These are phyloP conservation scores for Lagenaria siceraria DNA, from an alignment of 306 rosid genomes.

Conservation along the genomic window DNA sequence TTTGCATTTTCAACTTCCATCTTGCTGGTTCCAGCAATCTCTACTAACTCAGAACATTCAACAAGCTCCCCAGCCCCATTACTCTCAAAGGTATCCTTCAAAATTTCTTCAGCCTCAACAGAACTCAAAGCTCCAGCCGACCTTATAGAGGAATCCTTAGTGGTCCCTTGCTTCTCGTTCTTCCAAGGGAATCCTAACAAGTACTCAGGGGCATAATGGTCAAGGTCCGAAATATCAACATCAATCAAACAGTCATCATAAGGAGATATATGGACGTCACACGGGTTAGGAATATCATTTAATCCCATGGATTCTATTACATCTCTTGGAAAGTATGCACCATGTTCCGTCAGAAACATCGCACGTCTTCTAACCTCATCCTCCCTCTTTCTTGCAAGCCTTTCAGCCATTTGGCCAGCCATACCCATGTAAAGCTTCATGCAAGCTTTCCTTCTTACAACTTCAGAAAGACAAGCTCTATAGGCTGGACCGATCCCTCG, in stretches of 20 bases:
- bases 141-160: conserved; percentile 39
- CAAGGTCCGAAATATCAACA: conserved; percentile 77
- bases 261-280: conserved; percentile 91
- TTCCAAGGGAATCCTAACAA: conserved; percentile 45
- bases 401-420: conserved; percentile 99
- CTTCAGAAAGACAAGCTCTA: conserved; percentile 94
- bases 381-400: conserved; percentile 79
- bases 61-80: conserved; percentile 46
- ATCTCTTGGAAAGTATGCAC: conserved; percentile 67
- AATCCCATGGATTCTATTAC: conserved; percentile 80
- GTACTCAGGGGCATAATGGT: conserved; percentile 79
- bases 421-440: conserved; percentile 96
- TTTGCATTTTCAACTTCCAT: conserved; percentile 98
- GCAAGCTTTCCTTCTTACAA: conserved; percentile 87
- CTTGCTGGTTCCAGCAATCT: conserved; percentile 90
- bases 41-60: conserved; percentile 67
- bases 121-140: conserved; percentile 47
- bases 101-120: conserved; percentile 37
- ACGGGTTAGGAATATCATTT: conserved; percentile 69
- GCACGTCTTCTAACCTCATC: conserved; percentile 62
- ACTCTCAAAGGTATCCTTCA: conserved; percentile 35
- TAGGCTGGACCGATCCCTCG: conserved; percentile 79
- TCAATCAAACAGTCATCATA: conserved; percentile 71
- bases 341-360: conserved; percentile 57
- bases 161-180: conserved; percentile 49